Base-by-base conservation (phyloP, 208 protist genomes). In the Acanthamoeba sp. region DNA sequence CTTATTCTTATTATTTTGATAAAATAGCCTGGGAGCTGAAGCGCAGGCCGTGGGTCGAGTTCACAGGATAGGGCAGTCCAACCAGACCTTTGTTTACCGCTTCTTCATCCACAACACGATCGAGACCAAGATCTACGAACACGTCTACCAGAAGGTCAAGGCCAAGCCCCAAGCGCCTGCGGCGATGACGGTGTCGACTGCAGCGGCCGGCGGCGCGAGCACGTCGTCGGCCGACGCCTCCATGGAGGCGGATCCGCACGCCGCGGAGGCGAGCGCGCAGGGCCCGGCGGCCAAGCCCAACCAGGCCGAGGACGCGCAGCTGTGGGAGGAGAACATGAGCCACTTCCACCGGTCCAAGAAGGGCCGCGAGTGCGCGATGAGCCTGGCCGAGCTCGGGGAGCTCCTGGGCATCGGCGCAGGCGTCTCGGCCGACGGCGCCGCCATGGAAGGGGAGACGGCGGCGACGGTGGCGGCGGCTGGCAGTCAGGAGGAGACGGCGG, bases 31-130 rank as follows among this genome's bases (percentile, higher is more conserved):
- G 14, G 69, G 48, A 32, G 32, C 62, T 1, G 95, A 96, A 48
- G 20, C 27, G 27, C 95, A 96, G 84, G 95, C 95, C 0, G 80
- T 96, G 16, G 95, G 94, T 38, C 42, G 95, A 50, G 85, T 96
- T 6, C 95, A 96, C 55, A 62, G 95, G 71, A 96, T 96, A 42
- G 95, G 95, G 27, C 95, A 96, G 84, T 40, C 55, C 2, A 80
- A 85, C 24, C 76, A 96, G 57, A 93, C 94, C 36, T 94, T 48
- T 9, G 84, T 96, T 14, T 88, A 94, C 18, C 95, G 95, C n/a
- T 96, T 95, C 29, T 91, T 94, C n/a, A 96, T 95, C 48, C 93
- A 94, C 40, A 59, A 94, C 20, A 96, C 95, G 22, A 91, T 96
- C 20, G 95, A 96, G 84, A 90, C 80, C 55, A 94, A 94, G 36